Evolutionary conservation across 1,284 basidiomycete species (phyloP).

Genomic region (Irpex lacteus): DNA sequence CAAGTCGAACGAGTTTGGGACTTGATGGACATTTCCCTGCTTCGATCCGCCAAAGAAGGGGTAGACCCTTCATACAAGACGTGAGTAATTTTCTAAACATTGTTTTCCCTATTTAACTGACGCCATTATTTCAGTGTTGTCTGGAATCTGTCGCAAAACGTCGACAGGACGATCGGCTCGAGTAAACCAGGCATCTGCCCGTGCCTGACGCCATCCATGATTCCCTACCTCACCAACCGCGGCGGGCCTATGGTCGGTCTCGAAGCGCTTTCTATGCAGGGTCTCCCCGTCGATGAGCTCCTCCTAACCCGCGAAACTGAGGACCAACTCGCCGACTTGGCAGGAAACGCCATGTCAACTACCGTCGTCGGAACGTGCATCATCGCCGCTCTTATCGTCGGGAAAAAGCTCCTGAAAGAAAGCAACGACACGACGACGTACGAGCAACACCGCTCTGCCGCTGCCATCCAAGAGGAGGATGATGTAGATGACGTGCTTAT

Average conservation of each 20-base stretch:
- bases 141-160: conserved; percentile 98
- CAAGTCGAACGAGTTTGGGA: conserved; percentile 96
- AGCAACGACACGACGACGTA: conserved; percentile 64
- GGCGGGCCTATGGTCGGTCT: conserved; percentile 95
- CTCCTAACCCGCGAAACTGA: conserved; percentile 91
- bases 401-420: conserved; percentile 60
- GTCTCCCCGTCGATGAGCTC: conserved; percentile 88
- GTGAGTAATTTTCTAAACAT: conserved; percentile 38
- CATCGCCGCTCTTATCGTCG: conserved; percentile 75
- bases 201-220: conserved; percentile 94
- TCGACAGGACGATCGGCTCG: conserved; percentile 85
- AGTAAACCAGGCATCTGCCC: conserved; percentile 83
- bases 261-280: conserved; percentile 92
- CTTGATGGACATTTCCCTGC: conserved; percentile 86
- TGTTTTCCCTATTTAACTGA: not conserved
- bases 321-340: conserved; percentile 92
- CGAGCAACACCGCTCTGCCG: conserved; percentile 48
- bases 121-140: conserved; percentile 37
- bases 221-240: conserved; percentile 93
- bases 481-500: conserved; percentile 24
- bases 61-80: conserved; percentile 87
- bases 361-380: conserved; percentile 94
- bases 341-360: conserved; percentile 96
- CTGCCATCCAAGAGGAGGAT: conserved; percentile 31
- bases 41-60: conserved; percentile 80